Conservation (phyloP, 768 basidiomycete genomes). For the Myochromella boudieri region DNA sequence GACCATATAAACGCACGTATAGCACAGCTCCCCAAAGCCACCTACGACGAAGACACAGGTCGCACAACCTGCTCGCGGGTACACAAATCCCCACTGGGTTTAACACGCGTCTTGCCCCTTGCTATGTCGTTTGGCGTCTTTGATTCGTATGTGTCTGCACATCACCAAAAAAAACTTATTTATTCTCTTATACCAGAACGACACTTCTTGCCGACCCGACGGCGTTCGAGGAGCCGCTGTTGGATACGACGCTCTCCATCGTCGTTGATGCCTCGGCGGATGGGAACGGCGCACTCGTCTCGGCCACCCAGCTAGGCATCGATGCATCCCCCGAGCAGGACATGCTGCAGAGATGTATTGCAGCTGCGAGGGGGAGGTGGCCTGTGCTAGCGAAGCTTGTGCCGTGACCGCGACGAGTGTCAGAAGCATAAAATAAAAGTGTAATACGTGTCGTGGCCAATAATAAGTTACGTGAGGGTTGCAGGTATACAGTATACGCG, state of each 20-base stretch:
- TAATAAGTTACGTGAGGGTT: too few species aligned
- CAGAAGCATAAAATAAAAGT: too few species aligned
- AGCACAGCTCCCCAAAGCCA: conserved; percentile 75
- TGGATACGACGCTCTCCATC: conserved; percentile 70
- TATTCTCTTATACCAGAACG: background rate
- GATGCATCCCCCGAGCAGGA: conserved; percentile 23
- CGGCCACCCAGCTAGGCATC: conserved; percentile 56
- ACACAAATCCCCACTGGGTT: conserved; percentile 41
- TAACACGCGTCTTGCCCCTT: conserved; percentile 45
- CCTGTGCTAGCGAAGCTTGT: conserved; percentile 12
- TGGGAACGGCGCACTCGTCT: conserved; percentile 50
- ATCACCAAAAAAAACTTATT: background rate
- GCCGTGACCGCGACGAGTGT: too few species aligned
- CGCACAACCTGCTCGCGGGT: conserved; percentile 63
- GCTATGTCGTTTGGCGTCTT: conserved; percentile 79
- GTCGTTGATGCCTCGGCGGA: conserved; percentile 48
- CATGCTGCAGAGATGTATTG: conserved; percentile 24
- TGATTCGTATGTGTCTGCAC: conserved; percentile 57
- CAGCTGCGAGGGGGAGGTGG: conserved; percentile 21
- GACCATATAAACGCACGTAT: conserved; percentile 2
- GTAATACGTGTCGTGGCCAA: too few species aligned
- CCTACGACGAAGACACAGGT: conserved; percentile 65
- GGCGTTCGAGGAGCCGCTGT: conserved; percentile 86
- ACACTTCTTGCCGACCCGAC: conserved; percentile 78
- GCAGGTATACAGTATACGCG: too few species aligned